Evolutionary conservation across 148 eudicot species (phyloP), one percentile per base, ranked within the genome.

Genomic region (Rhododendron ferrugineum): DNA sequence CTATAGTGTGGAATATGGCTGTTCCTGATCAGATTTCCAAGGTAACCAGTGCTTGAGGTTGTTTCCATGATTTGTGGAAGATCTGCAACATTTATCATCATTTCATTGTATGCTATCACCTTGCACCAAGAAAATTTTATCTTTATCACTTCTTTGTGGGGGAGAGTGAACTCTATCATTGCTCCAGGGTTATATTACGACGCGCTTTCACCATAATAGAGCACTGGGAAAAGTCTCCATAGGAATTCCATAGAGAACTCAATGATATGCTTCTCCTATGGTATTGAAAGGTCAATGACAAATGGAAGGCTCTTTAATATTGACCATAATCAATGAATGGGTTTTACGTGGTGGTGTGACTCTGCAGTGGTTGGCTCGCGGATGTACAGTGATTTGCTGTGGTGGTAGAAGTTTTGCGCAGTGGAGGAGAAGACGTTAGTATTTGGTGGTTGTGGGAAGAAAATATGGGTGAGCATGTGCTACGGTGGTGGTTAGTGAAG

Each of bases 1-100:
- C 99, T 82, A 90, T 96, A 86, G 80, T 93, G 47, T 96, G 98
- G 99, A 90, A 87, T 78, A 91, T 96, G 94, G 82, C 81, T 47
- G 88, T 89, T 83, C 98, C 99, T 22, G 94, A 92, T 82, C 89
- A 91, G 86, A 84, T 92, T 50, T 91, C 97, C 16, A 88, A 92
- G 97, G 99, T 96, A 88, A 44, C 70, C 11, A 20, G 18, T 85
- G 18, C 75, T 88, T 83, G 46, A 52, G n/a, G 64, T 81, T 82
- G 28, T 81, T 66, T 34, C 50, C 20, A 49, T 74, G 40, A 56
- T 68, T 15, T 79, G 34, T 30, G 26, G 20, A 26, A 82, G 79
- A 46, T 50, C 14, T 85, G n/a, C 23, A 22, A 18, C 26, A 37
- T 30, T 44, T 83, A 46, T 26, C 70, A n/a, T 64, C 70, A n/a